Evolutionary conservation across 106 monocot species (phyloP), one percentile per base, ranked within the genome.

Genomic region (Phalaenopsis equestris): DNA sequence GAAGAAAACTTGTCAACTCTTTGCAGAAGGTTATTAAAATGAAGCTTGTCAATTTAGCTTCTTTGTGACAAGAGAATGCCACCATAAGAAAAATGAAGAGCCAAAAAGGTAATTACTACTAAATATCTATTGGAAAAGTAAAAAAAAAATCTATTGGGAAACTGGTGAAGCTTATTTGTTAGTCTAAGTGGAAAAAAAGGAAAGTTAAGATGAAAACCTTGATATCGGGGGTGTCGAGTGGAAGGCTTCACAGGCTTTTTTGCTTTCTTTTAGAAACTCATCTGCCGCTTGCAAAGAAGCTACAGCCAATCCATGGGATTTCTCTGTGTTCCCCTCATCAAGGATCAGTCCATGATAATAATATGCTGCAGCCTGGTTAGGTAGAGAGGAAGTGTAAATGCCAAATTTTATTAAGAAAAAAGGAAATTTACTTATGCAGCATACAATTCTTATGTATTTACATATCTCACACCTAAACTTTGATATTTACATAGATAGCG

Each of bases 301-400:
- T 23, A 85, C 81, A 68, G 92, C 89, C 83, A 82, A 85, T 49
- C 83, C 77, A 81, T 89, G 89, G 36, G 89, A 95, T 89, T 85
- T 89, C 81, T 95, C 92, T 58, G 88, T 95, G 79, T 86, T 89
- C 3, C 95, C 90, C 57, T 92, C 95, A 65, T 95, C 90, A 83
- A 95, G 90, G 56, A 95, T 89, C 72, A 92, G 41, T 6, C 95
- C 95, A 81, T 95, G 95, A 75, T 90, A 95, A 77, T 95, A 95
- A 75, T 95, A 95, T 76, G 95, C 92, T 74, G 84, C 90, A 57
- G 92, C 95, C 95, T 94, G 81, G 37, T 57, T 16, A 72, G 0
- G 75, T 75, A 6, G 0, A 42, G 77, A 39, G 70, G 38, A 75
- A 30, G 8, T 70, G 2, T 45, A 56, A 47, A 43, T 43, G 24